Conservation (phyloP, 805 yeast species). For the Soucietia sequanensis region DNA sequence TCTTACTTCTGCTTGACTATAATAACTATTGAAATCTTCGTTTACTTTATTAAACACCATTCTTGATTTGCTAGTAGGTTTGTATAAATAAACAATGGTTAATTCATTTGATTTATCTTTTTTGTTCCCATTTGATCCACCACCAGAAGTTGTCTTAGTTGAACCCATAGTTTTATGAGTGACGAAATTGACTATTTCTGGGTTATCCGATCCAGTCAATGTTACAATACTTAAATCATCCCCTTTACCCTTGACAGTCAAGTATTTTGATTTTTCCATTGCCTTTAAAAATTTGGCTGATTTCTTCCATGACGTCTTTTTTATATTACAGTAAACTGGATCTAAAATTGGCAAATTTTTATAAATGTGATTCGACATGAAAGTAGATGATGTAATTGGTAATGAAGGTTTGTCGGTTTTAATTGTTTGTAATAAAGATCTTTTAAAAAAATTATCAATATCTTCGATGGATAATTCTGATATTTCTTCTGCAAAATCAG, state of each 20-base stretch:
- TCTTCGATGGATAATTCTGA: conserved; percentile 55
- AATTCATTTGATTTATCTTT: conserved; percentile 24
- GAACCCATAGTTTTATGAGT: conserved; percentile 49
- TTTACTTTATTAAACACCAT: conserved; percentile 45
- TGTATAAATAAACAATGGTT: conserved; percentile 45
- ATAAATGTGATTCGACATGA: conserved; percentile 68
- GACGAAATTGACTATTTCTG: conserved; percentile 57
- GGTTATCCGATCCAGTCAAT: conserved; percentile 44
- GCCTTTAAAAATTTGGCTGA: conserved; percentile 80
- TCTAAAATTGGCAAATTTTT: conserved; percentile 74
- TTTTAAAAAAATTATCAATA: conserved; percentile 68
- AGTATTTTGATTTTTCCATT: conserved; percentile 72
- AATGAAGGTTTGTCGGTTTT: conserved; percentile 52
- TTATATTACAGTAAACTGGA: conserved; percentile 52
- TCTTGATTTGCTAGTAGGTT: conserved; percentile 53
- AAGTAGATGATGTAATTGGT: conserved; percentile 72
- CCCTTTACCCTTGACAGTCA: conserved; percentile 78
- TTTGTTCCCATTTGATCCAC: conserved; percentile 20
- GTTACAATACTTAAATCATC: conserved; percentile 68
- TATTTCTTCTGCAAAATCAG: conserved; percentile 35
- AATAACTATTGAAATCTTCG: conserved; percentile 38
- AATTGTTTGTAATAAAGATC: conserved; percentile 70
- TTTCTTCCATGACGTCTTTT: conserved; percentile 87
- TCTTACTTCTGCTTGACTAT: conserved; percentile 55
- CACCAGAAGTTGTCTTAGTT: conserved; percentile 7